These are phyloP conservation scores for Exophiala xenobiotica DNA, from an alignment of 2,329 filamentous ascomycete genomes.

Conservation along the genomic window DNA sequence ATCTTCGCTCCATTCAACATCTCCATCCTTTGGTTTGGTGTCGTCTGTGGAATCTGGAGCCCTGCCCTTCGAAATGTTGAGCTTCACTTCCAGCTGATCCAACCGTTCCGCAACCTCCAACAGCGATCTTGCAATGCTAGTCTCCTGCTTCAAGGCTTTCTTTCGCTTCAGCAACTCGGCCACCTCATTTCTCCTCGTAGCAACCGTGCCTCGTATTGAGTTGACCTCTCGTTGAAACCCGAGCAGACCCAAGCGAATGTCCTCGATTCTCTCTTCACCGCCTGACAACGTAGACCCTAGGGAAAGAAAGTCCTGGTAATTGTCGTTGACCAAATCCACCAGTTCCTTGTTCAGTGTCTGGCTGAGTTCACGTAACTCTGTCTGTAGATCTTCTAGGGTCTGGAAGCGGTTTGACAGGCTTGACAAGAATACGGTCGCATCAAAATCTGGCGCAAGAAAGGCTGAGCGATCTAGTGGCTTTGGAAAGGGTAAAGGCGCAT, in stretches of 20 bases:
- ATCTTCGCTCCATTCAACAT: conserved; percentile 38
- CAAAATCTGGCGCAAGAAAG: conserved; percentile 76
- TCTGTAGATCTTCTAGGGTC: conserved; percentile 87
- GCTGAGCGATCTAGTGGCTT: conserved; percentile 76
- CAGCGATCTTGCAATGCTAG: conserved; percentile 58
- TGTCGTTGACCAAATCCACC: conserved; percentile 89
- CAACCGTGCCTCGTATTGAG: conserved; percentile 67
- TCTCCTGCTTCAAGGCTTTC: conserved; percentile 44
- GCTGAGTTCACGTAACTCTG: conserved; percentile 78
- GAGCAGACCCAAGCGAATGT: conserved; percentile 80
- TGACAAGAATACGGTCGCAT: conserved; percentile 78
- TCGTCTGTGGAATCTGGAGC: conserved; percentile 23
- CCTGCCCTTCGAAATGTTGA: conserved; percentile 61
- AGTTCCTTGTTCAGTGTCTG: conserved; percentile 80
- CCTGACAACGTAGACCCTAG: conserved; percentile 78
- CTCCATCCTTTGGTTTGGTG: conserved; percentile 28
- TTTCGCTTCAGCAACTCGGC: conserved; percentile 65
- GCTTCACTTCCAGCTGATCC: conserved; percentile 63
- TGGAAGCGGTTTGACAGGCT: conserved; percentile 85
- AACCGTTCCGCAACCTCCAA: conserved; percentile 48
- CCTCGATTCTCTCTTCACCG: conserved; percentile 88
- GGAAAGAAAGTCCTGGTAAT: conserved; percentile 87
- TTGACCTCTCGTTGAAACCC: conserved; percentile 82
- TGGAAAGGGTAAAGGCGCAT: conserved; percentile 78
- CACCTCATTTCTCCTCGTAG: conserved; percentile 63